Conservation (phyloP, 768 basidiomycete genomes). For the Mycena latifolia region DNA sequence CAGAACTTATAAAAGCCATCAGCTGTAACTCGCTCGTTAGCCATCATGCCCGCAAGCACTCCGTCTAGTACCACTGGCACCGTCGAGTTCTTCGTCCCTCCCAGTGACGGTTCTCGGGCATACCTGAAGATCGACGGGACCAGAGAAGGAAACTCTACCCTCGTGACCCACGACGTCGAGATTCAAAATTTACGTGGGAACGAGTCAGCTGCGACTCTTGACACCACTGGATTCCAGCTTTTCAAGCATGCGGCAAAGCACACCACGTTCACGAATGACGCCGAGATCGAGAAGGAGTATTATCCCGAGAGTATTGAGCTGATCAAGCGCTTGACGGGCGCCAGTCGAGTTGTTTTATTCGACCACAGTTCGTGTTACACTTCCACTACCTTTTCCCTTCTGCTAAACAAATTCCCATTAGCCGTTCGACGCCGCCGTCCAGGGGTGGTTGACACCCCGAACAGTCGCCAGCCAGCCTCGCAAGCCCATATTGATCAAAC, state of each 20-base stretch:
- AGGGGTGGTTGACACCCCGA: conserved; percentile 48
- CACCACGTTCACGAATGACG: conserved; percentile 62
- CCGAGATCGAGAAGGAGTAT: conserved; percentile 66
- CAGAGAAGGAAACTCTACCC: conserved; percentile 51
- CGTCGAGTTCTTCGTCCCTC: conserved; percentile 53
- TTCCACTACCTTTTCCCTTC: not conserved
- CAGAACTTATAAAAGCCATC: not conserved
- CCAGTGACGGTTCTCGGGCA: conserved; percentile 54
- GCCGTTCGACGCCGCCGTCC: conserved; percentile 63
- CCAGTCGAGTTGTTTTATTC: conserved; percentile 69
- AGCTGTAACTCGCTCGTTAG: not conserved
- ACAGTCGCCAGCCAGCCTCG: conserved; percentile 59
- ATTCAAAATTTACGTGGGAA: conserved; percentile 58
- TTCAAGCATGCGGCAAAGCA: conserved; percentile 51
- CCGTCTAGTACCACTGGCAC: conserved; percentile 43
- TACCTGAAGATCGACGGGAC: conserved; percentile 54
- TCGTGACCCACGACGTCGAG: conserved; percentile 44
- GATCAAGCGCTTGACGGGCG: conserved; percentile 71
- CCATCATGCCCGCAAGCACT: conserved; percentile 18
- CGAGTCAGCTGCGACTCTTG: conserved; percentile 26
- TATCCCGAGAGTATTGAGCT: conserved; percentile 72
- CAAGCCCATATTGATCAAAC: conserved; percentile 69
- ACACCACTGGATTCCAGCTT: conserved; percentile 38
- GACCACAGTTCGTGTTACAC: conserved; percentile 65
- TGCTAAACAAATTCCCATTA: conserved; percentile 31